Evolutionary conservation across 306 rosid species (phyloP), one percentile per base, ranked within the genome.

Genomic region (Gastrolobium bilobum): DNA sequence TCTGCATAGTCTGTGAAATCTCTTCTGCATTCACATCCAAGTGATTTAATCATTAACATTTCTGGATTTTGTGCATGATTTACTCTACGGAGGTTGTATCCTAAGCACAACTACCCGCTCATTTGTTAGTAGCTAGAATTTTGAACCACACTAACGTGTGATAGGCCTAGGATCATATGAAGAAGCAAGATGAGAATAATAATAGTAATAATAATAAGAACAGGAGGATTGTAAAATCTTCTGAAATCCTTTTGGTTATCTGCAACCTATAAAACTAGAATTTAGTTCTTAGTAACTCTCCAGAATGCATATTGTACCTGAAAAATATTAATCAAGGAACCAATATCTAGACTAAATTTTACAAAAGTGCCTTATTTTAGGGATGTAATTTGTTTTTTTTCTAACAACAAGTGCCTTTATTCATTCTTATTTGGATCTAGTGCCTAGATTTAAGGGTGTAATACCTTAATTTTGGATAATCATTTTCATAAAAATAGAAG

Each of bases 1-100:
- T 89, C 86, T 1, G 90, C 91, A 35, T 87, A 88, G 3, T 58
- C 51, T n/a, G 79, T 85, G 83, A 89, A 91, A 78, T 91, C 93
- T 77, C 71, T 75, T 60, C 90, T 89, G 78, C 88, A 83, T 71
- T 74, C 69, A 52, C 43, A 79, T 67, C 9, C 34, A 61, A 13
- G 64, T 11, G 10, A 56, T 34, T 50, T 57, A 33, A 70, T 2
- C 53, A 63, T 48, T 62, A 20, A 64, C 13, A 64, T 31, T 53
- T 39, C 56, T 38, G 6, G 3, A 2, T 31, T 74, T 15, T 58
- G 31, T 74, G 26, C 6, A 44, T 7, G 37, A 14, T 43, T 40
- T 31, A 15, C 20, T 43, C 31, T 33, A 59, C n/a, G 10, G 11
- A 34, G 26, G 35, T 61, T 60, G 11, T 8, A 4, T n/a, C 58